Evolutionary conservation across 768 basidiomycete species (phyloP).

Genomic region (Tephrocybe sp.): DNA sequence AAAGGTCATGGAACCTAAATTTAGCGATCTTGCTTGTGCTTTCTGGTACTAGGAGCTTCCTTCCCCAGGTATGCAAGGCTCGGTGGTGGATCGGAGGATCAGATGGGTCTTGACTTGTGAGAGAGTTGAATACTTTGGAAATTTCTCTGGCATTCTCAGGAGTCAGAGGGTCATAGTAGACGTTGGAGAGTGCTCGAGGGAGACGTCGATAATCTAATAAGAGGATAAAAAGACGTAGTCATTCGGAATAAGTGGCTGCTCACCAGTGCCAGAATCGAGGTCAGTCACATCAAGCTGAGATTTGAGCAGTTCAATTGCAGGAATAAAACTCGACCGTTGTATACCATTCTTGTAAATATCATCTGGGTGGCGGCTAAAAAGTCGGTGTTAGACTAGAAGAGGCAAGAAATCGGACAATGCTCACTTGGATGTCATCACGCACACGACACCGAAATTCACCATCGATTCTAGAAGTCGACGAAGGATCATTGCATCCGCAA

Average conservation of each 20-base stretch:
- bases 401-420: constrained; percentile 22
- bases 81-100: constrained; percentile 62
- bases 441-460: constrained; percentile 85
- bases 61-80: constrained; percentile 84
- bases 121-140: constrained; percentile 76
- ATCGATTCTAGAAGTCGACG: constrained; percentile 85
- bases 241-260: constrained; percentile 15
- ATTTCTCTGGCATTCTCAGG: constrained; percentile 67
- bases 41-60: constrained; percentile 74
- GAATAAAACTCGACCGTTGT: constrained; percentile 91
- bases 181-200: constrained; percentile 88
- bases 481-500: constrained; percentile 97
- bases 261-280: constrained; percentile 93
- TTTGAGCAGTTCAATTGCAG: constrained; percentile 93
- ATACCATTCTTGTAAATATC: constrained; percentile 99
- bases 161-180: constrained; percentile 84
- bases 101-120: constrained; percentile 50
- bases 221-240: constrained; percentile 4
- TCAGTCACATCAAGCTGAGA: constrained; percentile 83
- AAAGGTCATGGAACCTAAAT: constrained; percentile 84
- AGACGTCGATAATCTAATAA: constrained; percentile 87
- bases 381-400: constrained; percentile 1
- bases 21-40: constrained; percentile 78
- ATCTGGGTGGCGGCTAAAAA: constrained; percentile 86
- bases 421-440: constrained; percentile 96